Conservation (phyloP, 1,284 basidiomycete genomes). For the Cystobasidium sp. region DNA sequence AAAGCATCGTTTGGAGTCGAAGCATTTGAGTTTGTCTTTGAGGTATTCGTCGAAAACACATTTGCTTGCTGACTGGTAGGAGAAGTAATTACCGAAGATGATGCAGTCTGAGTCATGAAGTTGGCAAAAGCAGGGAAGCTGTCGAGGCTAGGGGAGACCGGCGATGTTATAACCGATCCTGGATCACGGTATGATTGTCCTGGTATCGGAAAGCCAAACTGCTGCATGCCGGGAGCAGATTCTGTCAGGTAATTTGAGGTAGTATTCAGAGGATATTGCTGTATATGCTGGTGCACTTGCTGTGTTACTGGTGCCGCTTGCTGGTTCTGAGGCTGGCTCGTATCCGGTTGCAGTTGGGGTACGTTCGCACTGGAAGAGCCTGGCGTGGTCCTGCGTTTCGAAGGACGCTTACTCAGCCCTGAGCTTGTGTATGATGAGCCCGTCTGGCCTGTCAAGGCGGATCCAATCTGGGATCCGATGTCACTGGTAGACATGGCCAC, state of each 20-base stretch:
- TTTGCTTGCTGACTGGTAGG: neutral
- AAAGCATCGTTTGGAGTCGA: conserved; percentile 24
- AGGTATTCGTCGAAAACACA: neutral
- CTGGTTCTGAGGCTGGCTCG: neutral
- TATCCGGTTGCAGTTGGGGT: neutral
- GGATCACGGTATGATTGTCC: conserved; percentile 17
- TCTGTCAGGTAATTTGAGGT: neutral
- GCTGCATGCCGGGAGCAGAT: neutral
- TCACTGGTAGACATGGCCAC: neutral
- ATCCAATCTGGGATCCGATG: neutral
- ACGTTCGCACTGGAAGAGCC: neutral
- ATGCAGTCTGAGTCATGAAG: neutral
- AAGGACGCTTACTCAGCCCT: conserved; percentile 1
- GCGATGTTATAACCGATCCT: conserved; percentile 5
- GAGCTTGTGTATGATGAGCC: neutral
- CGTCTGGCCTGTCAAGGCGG: neutral
- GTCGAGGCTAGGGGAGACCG: conserved; percentile 22
- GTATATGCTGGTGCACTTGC: neutral
- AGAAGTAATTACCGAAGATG: conserved; percentile 3
- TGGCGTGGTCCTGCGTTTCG: conserved; percentile 4
- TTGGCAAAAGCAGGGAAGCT: conserved; percentile 19
- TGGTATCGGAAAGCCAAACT: conserved; percentile 17
- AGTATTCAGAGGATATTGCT: neutral
- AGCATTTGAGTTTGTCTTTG: conserved; percentile 8
- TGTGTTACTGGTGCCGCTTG: conserved; percentile 4